Percentiles rank a stretch among this genome's conserved stretches.
These are phyloP conservation scores for Hygrophila difformis DNA, from an alignment of 257 asterid species.

Conservation along the genomic window DNA sequence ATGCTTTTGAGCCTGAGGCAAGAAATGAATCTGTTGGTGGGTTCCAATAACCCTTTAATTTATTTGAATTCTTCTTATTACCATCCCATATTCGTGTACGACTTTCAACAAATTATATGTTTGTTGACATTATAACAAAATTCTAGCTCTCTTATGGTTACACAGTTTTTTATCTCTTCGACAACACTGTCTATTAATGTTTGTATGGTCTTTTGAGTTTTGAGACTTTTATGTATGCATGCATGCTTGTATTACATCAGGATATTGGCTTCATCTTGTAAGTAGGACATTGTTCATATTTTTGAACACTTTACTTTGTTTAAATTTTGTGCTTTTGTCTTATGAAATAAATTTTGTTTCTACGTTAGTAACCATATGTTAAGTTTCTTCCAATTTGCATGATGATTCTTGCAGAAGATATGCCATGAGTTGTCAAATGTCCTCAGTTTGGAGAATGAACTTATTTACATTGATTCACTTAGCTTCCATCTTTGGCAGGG, in stretches of 20 bases:
- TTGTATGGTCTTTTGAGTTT: too few relatives aligned
- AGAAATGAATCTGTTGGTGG: slow-evolving; percentile 43
- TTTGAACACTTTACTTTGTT: too few relatives aligned
- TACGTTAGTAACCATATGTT: neutral
- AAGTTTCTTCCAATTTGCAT: neutral
- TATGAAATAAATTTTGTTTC: slow-evolving; percentile 8
- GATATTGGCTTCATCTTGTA: too few relatives aligned
- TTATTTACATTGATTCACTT: slow-evolving; percentile 7
- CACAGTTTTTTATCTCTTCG: too few relatives aligned
- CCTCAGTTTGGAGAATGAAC: slow-evolving; percentile 7
- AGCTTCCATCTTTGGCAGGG: slow-evolving; percentile 39
- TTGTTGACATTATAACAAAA: neutral
- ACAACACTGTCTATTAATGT: too few relatives aligned
- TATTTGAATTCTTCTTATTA: slow-evolving; percentile 3
- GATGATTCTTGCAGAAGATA: slow-evolving; percentile 4
- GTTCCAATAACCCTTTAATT: slow-evolving; percentile 18
- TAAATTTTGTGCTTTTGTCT: neutral
- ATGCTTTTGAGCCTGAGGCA: slow-evolving; percentile 64
- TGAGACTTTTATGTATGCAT: too few relatives aligned
- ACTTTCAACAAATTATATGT: neutral
- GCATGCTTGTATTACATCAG: too few relatives aligned
- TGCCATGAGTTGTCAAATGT: neutral
- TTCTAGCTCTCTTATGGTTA: too few relatives aligned
- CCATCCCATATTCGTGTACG: neutral
- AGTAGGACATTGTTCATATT: too few relatives aligned